phyloP scores from a whole-genome alignment of 768 basidiomycete species.

The Pleurotus ostreatus region DNA sequence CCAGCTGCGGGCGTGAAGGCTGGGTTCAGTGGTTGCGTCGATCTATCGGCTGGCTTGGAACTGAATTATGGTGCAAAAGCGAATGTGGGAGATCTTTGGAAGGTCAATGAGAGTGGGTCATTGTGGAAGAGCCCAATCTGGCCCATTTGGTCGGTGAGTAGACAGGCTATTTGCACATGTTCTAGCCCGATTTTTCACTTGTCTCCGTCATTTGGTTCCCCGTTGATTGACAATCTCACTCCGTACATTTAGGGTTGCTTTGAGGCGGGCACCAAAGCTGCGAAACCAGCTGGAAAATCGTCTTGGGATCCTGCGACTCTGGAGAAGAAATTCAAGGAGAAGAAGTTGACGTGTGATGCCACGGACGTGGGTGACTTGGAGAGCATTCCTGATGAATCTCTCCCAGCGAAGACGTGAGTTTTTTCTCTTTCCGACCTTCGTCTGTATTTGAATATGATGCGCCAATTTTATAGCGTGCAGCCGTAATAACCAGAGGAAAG shows the following conservation, averaged over 20 bases:
- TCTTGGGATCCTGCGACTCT: background rate
- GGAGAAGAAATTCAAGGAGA: background rate
- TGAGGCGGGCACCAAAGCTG: background rate
- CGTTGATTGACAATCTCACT: too few relatives aligned
- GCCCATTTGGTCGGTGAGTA: constrained; percentile 2
- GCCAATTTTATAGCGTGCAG: too few relatives aligned
- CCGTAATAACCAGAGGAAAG: too few relatives aligned
- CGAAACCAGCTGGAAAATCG: background rate
- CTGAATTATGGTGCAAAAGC: background rate
- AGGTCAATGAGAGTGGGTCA: background rate
- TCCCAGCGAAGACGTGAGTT: background rate
- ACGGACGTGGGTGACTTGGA: background rate
- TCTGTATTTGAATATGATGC: too few relatives aligned
- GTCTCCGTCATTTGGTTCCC: background rate
- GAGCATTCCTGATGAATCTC: background rate
- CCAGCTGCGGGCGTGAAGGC: background rate
- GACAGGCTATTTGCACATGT: background rate
- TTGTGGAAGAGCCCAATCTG: background rate
- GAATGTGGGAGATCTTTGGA: background rate
- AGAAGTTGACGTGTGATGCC: background rate
- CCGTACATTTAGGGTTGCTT: background rate
- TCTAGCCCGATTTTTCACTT: background rate
- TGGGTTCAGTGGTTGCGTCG: background rate
- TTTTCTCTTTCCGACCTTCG: too few relatives aligned
- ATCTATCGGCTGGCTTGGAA: background rate